Base-by-base conservation (phyloP, 257 asterid genomes). In the Fraxinus anomala region DNA sequence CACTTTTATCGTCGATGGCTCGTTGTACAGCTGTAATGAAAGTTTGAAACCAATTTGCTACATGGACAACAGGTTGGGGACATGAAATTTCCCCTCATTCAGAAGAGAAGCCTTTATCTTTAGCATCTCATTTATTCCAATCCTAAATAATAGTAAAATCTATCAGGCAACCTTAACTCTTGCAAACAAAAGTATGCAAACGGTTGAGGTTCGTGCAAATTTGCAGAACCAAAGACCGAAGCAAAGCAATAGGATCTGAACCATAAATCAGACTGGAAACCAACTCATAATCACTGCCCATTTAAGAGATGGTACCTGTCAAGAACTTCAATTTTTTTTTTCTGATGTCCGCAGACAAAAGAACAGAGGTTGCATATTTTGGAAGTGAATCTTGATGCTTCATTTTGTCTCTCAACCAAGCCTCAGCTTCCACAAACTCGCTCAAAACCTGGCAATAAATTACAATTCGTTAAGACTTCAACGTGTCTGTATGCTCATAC, bases 341-440 rank as follows among this genome's bases (percentile, higher is more conserved):
- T 80, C 86, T 87, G 77, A 90, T 82, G 68, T 94, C 99, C 21
- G 90, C 91, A 13, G 88, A 86, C 83, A 91, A 26, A 26, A 94
- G 92, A 77, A 37, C 10, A 47, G 98, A 98, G 6, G 82, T 82
- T 10, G 91, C 92, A 70, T 89, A 78, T 80, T 89, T 94, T 1
- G 97, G 96, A 75, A 94, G 97, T 11, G 87, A 68, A 77, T 92
- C 99, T 77, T 94, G 97, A 51, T 84, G 96, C 79, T 88, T 93
- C 81, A 67, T 88, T 80, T 85, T 92, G 88, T 94, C 97, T 76
- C 93, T 91, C 77, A 89, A 70, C 99, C 99, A 94, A 69, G 87
- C 96, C 78, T 94, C 97, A 6, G 97, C 97, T 80, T 88, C 94
- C 83, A 90, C 88, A 44, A 98, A 93, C 5, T 33, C 36, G 5